phyloP scores from a whole-genome alignment of 2,329 filamentous ascomycete genomes.

The Cyclaneusma minus region DNA sequence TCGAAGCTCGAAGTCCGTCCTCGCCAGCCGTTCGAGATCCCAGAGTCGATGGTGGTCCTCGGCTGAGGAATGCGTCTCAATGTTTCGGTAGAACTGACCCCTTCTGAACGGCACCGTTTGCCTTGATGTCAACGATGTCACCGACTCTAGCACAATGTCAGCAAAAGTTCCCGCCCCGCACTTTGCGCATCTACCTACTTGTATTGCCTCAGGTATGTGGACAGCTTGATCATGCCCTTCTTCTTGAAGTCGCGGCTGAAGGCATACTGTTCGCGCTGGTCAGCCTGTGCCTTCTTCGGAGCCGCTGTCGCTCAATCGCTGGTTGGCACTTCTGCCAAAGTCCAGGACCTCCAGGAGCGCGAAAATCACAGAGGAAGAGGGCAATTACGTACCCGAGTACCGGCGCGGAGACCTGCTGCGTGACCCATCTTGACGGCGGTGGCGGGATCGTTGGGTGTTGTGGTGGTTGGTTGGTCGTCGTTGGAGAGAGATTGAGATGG shows the following conservation, averaged over 20 bases:
- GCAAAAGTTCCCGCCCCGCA: conserved; percentile 13
- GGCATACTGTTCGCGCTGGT: conserved; percentile 48
- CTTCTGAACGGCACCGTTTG: conserved; percentile 97
- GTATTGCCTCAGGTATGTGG: conserved; percentile 90
- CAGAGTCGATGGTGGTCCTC: conserved; percentile 1
- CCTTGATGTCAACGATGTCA: conserved; percentile 97
- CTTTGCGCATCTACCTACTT: conserved; percentile 39
- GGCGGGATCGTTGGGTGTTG: conserved; percentile 13
- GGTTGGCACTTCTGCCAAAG: conserved; percentile 5
- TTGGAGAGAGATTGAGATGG: too few species aligned
- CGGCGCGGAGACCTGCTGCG: conserved; percentile 72
- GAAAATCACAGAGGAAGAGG: conserved; percentile 4
- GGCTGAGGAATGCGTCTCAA: conserved; percentile 5
- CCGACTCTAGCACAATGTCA: conserved; percentile 57
- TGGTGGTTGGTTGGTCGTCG: conserved; percentile 6
- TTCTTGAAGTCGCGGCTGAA: conserved; percentile 91
- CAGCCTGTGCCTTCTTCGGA: conserved; percentile 14
- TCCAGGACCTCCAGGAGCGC: conserved; percentile 2
- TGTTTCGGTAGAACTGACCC: conserved; percentile 47
- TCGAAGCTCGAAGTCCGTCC: conserved; percentile 6
- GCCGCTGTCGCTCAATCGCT: background rate
- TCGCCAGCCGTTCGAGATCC: background rate
- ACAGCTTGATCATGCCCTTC: conserved; percentile 85
- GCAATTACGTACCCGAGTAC: conserved; percentile 55
- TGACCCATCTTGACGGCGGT: conserved; percentile 64